A percentile compares a stretch with the other conserved stretches of the same genome.
phyloP scores from a whole-genome alignment of 257 asterid genomes.

The Cruciata laevipes region DNA sequence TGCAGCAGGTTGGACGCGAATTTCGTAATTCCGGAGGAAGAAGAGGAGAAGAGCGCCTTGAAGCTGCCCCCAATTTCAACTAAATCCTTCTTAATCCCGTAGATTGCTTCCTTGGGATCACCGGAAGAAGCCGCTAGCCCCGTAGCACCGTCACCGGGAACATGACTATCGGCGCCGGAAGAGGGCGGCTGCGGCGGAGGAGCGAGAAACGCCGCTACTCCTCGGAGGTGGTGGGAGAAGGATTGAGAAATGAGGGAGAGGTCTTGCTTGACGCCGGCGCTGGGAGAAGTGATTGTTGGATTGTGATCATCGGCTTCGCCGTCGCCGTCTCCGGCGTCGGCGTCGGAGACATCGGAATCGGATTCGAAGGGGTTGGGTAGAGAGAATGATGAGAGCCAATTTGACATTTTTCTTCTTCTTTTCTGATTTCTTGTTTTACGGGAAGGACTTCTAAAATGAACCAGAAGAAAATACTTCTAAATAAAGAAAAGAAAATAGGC shows the following conservation, averaged over 20 bases:
- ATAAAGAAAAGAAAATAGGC: not conserved
- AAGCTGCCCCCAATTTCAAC: conserved; percentile 66
- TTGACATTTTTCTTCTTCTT: conserved; percentile 42
- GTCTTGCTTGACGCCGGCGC: conserved; percentile 31
- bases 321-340: conserved; percentile 19
- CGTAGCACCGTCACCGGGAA: not conserved
- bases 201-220: conserved; percentile 63
- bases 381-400: conserved; percentile 41
- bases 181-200: conserved; percentile 38
- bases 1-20: conserved; percentile 47
- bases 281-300: conserved; percentile 18
- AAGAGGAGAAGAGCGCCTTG: conserved; percentile 48
- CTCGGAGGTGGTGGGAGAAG: conserved; percentile 38
- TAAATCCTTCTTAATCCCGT: conserved; percentile 65
- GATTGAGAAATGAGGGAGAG: conserved; percentile 37
- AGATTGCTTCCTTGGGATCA: conserved; percentile 19
- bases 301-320: conserved; percentile 14
- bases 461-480: not conserved
- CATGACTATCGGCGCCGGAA: not conserved
- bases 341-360: conserved; percentile 33
- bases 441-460: not conserved
- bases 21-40: conserved; percentile 46
- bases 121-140: conserved; percentile 13
- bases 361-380: conserved; percentile 43
- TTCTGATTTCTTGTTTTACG: not conserved